These are phyloP conservation scores for Pythium phragmiticola DNA, from an alignment of 352 stramenopile species.

Conservation along the genomic window DNA sequence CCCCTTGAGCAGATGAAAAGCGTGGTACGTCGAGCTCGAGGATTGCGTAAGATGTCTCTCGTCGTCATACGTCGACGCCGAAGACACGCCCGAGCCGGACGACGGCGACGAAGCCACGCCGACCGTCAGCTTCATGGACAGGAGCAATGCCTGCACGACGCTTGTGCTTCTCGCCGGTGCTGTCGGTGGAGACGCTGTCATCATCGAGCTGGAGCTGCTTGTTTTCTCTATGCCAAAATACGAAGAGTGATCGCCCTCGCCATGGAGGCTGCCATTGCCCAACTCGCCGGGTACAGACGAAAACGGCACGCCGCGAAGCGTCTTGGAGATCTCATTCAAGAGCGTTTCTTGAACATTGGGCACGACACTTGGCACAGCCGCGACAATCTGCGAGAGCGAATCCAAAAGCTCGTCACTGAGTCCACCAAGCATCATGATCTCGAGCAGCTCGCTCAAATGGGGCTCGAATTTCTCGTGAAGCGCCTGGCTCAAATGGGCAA, in stretches of 20 bases:
- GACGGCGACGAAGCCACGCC: slow-evolving; percentile 28
- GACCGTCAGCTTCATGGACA: slow-evolving; percentile 63
- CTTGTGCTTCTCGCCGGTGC: slow-evolving; percentile 41
- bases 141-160: slow-evolving; percentile 66
- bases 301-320: slow-evolving; percentile 86
- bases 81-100: slow-evolving; percentile 1
- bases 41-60: slow-evolving; percentile 23
- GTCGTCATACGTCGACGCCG: slow-evolving; percentile 26
- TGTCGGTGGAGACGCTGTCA: slow-evolving; percentile 20
- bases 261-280: slow-evolving; percentile 7
- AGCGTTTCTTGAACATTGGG: slow-evolving; percentile 92
- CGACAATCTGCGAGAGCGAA: slow-evolving; percentile 89
- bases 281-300: slow-evolving; percentile 29
- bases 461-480: slow-evolving; percentile 62
- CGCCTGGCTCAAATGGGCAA: slow-evolving; percentile 70
- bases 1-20: slow-evolving; percentile 54
- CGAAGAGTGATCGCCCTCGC: slow-evolving; percentile 16
- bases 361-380: slow-evolving; percentile 88
- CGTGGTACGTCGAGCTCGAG: slow-evolving; percentile 1
- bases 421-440: slow-evolving; percentile 88
- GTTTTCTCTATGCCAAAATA: slow-evolving; percentile 26
- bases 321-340: slow-evolving; percentile 95
- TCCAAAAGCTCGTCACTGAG: slow-evolving; percentile 94
- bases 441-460: slow-evolving; percentile 71
- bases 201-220: slow-evolving; percentile 11